A percentile compares a stretch with the other conserved stretches of the same genome.
These are phyloP conservation scores for Sarcodon aspratus DNA, from an alignment of 768 basidiomycete genomes.

Conservation along the genomic window DNA sequence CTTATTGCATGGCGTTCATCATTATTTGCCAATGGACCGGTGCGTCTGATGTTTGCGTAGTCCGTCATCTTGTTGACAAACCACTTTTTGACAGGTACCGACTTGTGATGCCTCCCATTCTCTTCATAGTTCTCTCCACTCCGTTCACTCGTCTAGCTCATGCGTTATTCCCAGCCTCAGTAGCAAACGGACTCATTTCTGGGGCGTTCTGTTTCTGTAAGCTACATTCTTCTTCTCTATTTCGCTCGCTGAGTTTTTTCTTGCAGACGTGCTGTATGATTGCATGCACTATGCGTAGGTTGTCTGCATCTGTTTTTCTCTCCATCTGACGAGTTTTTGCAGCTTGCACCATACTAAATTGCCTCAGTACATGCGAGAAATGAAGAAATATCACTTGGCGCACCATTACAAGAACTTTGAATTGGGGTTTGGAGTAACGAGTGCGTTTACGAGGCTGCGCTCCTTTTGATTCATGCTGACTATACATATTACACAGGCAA, in stretches of 20 bases:
- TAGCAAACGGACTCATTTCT: constrained; percentile 88
- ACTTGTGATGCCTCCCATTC: constrained; percentile 90
- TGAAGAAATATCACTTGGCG: constrained; percentile 97
- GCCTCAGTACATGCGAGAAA: constrained; percentile 76
- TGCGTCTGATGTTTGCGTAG: constrained; percentile 20
- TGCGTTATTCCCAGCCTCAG: constrained; percentile 63
- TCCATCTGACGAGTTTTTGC: constrained; percentile 6
- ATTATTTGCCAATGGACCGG: constrained; percentile 96
- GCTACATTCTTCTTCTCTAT: constrained; percentile 11
- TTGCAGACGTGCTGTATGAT: constrained; percentile 72
- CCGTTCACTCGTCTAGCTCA: constrained; percentile 88
- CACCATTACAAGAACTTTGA: constrained; percentile 99
- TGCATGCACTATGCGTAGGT: constrained; percentile 87
- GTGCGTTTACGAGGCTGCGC: constrained; percentile 27
- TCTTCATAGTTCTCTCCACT: constrained; percentile 66
- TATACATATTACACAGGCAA: constrained; percentile 41
- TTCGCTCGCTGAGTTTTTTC: background rate
- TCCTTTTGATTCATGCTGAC: background rate
- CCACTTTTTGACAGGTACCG: constrained; percentile 43
- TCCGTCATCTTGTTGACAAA: background rate
- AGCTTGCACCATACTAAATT: constrained; percentile 81
- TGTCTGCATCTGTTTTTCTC: background rate
- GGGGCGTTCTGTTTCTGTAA: constrained; percentile 68
- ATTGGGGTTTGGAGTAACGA: constrained; percentile 94
- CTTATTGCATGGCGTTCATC: constrained; percentile 89